Base-by-base conservation (phyloP, 2,329 filamentous ascomycete species). In the Alternaria arbusti region DNA sequence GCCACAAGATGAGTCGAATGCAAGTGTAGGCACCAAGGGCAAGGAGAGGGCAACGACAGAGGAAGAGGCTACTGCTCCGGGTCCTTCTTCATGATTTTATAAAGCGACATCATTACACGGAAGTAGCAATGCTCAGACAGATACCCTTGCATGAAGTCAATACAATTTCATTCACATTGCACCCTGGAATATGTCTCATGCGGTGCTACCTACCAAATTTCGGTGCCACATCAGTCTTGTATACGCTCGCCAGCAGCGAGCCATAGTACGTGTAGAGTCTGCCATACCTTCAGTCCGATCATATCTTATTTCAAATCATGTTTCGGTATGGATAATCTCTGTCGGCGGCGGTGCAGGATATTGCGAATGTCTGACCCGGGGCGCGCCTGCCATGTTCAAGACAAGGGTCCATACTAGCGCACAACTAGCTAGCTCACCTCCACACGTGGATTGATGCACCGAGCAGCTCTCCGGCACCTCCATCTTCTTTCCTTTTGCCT, bases 11-110 rank as follows among this genome's bases (percentile, higher is more conserved):
- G 46, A 56, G 7, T 10, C 54, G 13, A 58, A 36, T 15, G 15
- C 26, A 28, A 44, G 32, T 36, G 44, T 28, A 44, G 66, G 56
- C 47, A 61, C 51, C 11, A 72, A 74, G 57, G 71, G 69, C 17
- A 72, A 73, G 54, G 68, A 70, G 51, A 72, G 32, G 36, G 68
- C 63, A 54, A 6, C 15, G n/a, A n/a, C 26, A 51, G 25, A 15
- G 30, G 30, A 36, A 51, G 12, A 30, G 25, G 25, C 44, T 23
- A 55, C 60, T 26, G n/a, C 26, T 30, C 40, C 26, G 12, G 30
- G 36, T 40, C 36, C 36, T 40, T 40, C 28, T 52, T 52, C 49
- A 23, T 52, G 49, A 52, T 25, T 9, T n/a, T 12, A 11, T 15
- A 36, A 17, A 32, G 20, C 28, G 36, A 32, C 23, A 12, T 40